Conservation (phyloP, 129 eudicot species). For the Arctium minus region DNA sequence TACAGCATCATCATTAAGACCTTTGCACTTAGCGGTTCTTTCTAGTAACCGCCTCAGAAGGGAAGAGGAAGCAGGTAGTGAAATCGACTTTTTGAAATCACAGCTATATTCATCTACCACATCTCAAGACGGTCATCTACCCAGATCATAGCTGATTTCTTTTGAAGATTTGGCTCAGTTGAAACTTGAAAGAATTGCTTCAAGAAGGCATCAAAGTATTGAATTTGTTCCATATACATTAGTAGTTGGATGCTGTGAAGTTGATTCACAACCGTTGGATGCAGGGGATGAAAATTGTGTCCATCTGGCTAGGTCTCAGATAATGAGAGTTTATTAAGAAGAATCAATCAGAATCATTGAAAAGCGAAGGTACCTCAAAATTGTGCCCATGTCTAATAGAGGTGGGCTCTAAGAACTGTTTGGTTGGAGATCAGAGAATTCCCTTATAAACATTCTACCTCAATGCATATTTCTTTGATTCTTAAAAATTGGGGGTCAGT, state of each 20-base stretch:
- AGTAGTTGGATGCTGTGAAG: no score
- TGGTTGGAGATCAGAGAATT: neutral
- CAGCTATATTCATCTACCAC: neutral
- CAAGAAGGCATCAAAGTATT: neutral
- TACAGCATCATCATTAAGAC: neutral
- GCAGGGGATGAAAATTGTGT: neutral
- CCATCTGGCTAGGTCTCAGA: neutral
- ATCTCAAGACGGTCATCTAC: neutral
- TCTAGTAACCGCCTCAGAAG: neutral
- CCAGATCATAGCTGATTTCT: neutral
- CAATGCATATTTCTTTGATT: neutral
- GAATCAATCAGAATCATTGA: neutral
- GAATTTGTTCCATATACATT: neutral
- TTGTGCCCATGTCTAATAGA: neutral
- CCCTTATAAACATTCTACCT: neutral
- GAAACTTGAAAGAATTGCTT: neutral
- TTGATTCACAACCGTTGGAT: no score
- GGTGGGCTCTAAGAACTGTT: neutral
- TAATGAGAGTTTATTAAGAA: neutral
- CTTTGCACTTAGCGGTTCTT: neutral
- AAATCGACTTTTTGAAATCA: neutral
- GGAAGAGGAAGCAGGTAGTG: neutral
- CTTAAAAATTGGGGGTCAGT: neutral
- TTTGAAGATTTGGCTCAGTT: neutral
- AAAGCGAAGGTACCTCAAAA: neutral